Conservation (phyloP, 345 rosid species). For the Iberis pinnata region DNA sequence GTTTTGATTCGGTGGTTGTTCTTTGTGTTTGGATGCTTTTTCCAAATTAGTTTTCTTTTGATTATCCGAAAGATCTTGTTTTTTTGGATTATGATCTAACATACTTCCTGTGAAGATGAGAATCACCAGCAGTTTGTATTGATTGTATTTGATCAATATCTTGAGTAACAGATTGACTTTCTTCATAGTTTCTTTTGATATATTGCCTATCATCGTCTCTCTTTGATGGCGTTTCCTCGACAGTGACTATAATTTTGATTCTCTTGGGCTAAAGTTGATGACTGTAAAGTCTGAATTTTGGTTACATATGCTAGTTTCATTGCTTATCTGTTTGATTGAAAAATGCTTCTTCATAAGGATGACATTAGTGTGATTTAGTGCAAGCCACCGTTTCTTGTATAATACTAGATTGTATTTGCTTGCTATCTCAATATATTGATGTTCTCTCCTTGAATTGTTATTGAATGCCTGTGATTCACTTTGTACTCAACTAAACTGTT, state of each 20-base stretch:
- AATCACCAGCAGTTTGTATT: conserved; percentile 12
- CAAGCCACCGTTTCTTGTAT: conserved; percentile 19
- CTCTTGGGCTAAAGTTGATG: conserved; percentile 13
- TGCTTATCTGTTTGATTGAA: conserved; percentile 19
- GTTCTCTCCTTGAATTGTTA: conserved; percentile 23
- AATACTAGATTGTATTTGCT: conserved; percentile 37
- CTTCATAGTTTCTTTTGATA: background rate
- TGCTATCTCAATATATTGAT: conserved; percentile 11
- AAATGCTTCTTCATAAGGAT: background rate
- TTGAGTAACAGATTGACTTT: conserved; percentile 3
- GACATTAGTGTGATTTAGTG: too few species aligned
- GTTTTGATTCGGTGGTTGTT: conserved; percentile 15
- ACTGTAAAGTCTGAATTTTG: conserved; percentile 16
- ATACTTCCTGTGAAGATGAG: background rate
- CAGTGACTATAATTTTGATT: background rate
- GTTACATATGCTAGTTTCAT: conserved; percentile 14
- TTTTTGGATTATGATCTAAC: conserved; percentile 34
- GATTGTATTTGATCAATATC: background rate
- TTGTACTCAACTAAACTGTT: background rate
- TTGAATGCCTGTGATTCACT: too few species aligned
- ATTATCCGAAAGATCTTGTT: conserved; percentile 14
- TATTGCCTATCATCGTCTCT: conserved; percentile 2
- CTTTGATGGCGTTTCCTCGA: background rate
- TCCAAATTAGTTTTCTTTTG: too few species aligned
- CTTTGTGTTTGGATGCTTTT: conserved; percentile 14